Conservation (phyloP, 139 green algal genomes). For the Chlorella ohadii region DNA sequence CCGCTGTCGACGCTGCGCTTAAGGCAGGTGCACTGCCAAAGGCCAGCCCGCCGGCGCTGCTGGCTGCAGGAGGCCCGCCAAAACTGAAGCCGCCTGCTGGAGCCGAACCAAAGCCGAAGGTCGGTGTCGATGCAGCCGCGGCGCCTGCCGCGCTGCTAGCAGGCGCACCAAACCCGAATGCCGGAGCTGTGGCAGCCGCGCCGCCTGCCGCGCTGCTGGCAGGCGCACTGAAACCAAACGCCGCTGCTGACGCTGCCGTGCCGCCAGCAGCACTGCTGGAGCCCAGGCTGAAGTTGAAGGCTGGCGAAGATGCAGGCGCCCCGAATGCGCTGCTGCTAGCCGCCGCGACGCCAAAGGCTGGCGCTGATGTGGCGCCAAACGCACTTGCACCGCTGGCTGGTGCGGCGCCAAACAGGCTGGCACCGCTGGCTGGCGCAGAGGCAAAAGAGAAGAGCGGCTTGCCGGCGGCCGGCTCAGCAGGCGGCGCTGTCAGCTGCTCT, state of each 20-base stretch:
- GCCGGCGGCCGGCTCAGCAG: background rate
- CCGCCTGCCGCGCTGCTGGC: background rate
- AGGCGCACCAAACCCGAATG: slow-evolving; percentile 9
- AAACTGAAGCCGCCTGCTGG: background rate
- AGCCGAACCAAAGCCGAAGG: slow-evolving; percentile 4
- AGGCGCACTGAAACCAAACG: background rate
- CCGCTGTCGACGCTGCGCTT: background rate
- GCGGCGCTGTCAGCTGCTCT: background rate
- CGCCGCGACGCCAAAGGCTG: slow-evolving; percentile 6
- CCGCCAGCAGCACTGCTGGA: slow-evolving; percentile 1
- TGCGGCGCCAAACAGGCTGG: background rate
- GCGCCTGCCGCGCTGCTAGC: background rate
- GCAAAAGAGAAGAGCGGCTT: slow-evolving; percentile 22
- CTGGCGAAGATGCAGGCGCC: background rate
- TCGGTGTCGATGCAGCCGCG: background rate
- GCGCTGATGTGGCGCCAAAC: slow-evolving; percentile 1
- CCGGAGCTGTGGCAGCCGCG: background rate
- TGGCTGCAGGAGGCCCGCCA: background rate
- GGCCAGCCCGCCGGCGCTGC: background rate
- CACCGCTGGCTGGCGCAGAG: background rate
- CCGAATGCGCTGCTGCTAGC: background rate
- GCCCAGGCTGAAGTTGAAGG: background rate
- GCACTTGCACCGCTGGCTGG: background rate
- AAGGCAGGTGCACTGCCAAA: background rate
- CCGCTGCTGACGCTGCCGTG: background rate